These are phyloP conservation scores for Gillenia trifoliata DNA, from an alignment of 306 rosid species.

Conservation along the genomic window DNA sequence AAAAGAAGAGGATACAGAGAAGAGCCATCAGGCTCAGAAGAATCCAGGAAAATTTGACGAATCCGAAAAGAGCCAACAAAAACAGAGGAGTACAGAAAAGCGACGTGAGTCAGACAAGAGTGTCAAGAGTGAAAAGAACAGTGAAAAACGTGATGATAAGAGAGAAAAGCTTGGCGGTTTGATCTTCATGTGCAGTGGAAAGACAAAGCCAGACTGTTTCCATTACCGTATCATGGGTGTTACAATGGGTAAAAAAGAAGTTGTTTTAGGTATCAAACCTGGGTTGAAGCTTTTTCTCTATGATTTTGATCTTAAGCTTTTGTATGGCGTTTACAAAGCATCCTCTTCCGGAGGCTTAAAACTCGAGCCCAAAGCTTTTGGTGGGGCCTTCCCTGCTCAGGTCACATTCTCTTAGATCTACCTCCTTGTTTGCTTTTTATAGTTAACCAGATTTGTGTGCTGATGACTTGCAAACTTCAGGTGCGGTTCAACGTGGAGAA, in stretches of 20 bases:
- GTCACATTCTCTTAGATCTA: conserved; percentile 31
- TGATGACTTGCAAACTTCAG: conserved; percentile 40
- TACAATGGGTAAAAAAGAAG: conserved; percentile 53
- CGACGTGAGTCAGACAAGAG: conserved; percentile 25
- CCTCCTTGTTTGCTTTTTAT: neutral
- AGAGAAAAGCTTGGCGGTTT: conserved; percentile 69
- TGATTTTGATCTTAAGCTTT: conserved; percentile 85
- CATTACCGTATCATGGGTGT: conserved; percentile 74
- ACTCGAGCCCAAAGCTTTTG: conserved; percentile 84
- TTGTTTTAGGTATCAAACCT: conserved; percentile 55
- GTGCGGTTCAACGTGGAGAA: conserved; percentile 63
- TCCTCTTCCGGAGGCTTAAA: conserved; percentile 75
- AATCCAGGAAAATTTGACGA: conserved; percentile 19
- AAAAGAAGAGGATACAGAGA: conserved; percentile 21
- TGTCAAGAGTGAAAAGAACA: conserved; percentile 22
- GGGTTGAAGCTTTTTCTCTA: conserved; percentile 78
- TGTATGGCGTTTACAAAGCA: conserved; percentile 80
- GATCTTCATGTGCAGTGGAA: conserved; percentile 92
- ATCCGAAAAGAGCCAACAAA: conserved; percentile 24
- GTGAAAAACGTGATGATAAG: conserved; percentile 26
- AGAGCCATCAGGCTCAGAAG: conserved; percentile 27
- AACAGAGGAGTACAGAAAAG: conserved; percentile 25
- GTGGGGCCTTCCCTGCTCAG: conserved; percentile 94
- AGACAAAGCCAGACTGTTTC: conserved; percentile 91
- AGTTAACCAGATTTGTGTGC: conserved; percentile 13